These are phyloP conservation scores for Nitzschia palea DNA, from an alignment of 108 stramenopile genomes.

Conservation along the genomic window DNA sequence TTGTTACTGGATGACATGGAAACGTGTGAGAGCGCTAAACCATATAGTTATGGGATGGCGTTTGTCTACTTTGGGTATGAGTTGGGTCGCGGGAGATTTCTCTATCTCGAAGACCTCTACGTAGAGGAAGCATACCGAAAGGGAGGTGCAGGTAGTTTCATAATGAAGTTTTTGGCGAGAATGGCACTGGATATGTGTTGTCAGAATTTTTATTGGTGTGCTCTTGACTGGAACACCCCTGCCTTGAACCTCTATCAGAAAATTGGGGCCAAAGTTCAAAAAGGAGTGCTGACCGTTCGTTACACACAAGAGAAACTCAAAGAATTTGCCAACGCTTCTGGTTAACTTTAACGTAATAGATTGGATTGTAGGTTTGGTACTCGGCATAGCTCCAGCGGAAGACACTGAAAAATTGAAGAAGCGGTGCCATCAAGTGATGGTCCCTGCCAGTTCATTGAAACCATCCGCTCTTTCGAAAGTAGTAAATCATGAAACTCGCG, in stretches of 20 bases:
- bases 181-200: slow-evolving; percentile 32
- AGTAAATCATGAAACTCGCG: slow-evolving; percentile 41
- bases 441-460: no score
- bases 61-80: slow-evolving; percentile 53
- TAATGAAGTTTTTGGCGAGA: slow-evolving; percentile 46
- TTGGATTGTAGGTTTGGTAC: no score
- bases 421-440: no score
- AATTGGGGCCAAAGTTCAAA: slow-evolving; percentile 43
- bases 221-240: slow-evolving; percentile 63
- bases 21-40: not conserved
- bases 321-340: no score
- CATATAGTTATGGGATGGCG: slow-evolving; percentile 42
- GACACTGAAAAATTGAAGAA: no score
- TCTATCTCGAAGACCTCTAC: slow-evolving; percentile 72
- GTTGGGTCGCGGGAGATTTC: slow-evolving; percentile 32
- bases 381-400: no score
- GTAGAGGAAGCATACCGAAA: slow-evolving; percentile 46
- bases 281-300: slow-evolving; percentile 34
- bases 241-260: slow-evolving; percentile 52
- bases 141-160: slow-evolving; percentile 39
- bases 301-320: slow-evolving; percentile 18
- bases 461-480: slow-evolving; percentile 45
- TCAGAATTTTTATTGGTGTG: slow-evolving; percentile 51
- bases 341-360: no score
- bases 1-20: slow-evolving; percentile 23